Base-by-base conservation (phyloP, 495 filamentous ascomycete genomes). In the Neurospora sp. region DNA sequence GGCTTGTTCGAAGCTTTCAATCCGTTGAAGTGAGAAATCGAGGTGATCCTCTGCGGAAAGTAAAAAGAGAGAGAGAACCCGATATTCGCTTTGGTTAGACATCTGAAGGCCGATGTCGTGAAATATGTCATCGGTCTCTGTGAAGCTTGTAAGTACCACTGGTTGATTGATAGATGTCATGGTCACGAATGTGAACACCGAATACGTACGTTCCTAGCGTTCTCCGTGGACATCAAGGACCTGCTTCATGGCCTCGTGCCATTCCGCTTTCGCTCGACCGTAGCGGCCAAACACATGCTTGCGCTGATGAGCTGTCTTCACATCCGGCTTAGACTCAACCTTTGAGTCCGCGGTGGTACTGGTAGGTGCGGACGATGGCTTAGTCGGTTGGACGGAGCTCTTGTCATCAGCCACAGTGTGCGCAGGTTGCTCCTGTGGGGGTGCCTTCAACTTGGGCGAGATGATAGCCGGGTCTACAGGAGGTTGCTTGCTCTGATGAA, bases 381-480 rank as follows among this genome's bases (percentile, higher is more conserved):
- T 66, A 14, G 54, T 66, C 27, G 54, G 23, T 66, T 16, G 54
- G 54, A 18, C 54, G 27, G 27, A 31, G 54, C 6, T 35, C 75
- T 84, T 85, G n/a, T 44, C 9, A 42, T 86, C 84, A 5, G 85
- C 84, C 10, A 81, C 73, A 46, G n/a, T n/a, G 11, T 82, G 78
- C n/a, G 83, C 77, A n/a, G 80, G 85, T 70, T 82, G 81, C 77
- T 81, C 82, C 77, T 82, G 74, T 73, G 82, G 72, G 78, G 82
- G 62, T 76, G 74, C 72, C 79, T 88, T 89, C 31, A 93, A 80
- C 77, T 91, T 89, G 18, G 92, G 89, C 31, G 92, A 91, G 75
- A 95, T 93, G 77, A 94, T 95, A 54, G 92, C 90, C 39, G 94
- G 90, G 75, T 95, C 92, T 39, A 91, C 87, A 10, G 92, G 91